These are phyloP conservation scores for Debaryomyces maramus DNA, from an alignment of 805 yeast genomes.

Conservation along the genomic window DNA sequence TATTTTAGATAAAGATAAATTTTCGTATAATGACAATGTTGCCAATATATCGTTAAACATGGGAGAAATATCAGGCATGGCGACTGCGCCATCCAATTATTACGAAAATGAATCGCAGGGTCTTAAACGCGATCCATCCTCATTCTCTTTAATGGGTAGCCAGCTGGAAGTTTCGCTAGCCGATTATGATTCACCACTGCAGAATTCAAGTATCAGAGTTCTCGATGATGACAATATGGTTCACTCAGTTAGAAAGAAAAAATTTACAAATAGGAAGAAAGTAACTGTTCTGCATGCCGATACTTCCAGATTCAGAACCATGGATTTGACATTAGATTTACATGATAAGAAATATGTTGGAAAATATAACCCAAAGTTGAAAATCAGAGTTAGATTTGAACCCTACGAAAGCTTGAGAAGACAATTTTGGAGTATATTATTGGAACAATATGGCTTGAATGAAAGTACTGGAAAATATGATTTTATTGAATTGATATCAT, in stretches of 20 bases:
- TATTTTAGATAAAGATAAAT: slow-evolving; percentile 79
- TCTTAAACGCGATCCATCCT: neutral
- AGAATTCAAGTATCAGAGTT: slow-evolving; percentile 5
- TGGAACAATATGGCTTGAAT: slow-evolving; percentile 52
- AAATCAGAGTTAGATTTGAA: slow-evolving; percentile 61
- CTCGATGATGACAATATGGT: slow-evolving; percentile 32
- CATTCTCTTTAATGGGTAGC: neutral
- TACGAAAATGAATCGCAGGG: neutral
- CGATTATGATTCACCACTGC: slow-evolving; percentile 2
- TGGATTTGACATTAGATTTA: slow-evolving; percentile 35
- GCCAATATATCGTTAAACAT: slow-evolving; percentile 65
- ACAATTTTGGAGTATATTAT: slow-evolving; percentile 67
- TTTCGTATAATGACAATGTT: slow-evolving; percentile 81
- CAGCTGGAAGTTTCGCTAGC: slow-evolving; percentile 4
- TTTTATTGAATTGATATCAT: slow-evolving; percentile 59
- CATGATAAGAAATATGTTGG: slow-evolving; percentile 33
- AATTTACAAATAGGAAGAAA: slow-evolving; percentile 28
- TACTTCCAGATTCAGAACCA: slow-evolving; percentile 42
- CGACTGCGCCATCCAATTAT: slow-evolving; percentile 21
- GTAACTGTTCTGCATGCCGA: slow-evolving; percentile 32
- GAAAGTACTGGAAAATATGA: slow-evolving; percentile 44
- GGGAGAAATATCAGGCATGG: slow-evolving; percentile 43
- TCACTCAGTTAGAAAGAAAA: slow-evolving; percentile 26
- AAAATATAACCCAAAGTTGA: slow-evolving; percentile 52
- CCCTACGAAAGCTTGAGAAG: slow-evolving; percentile 64